phyloP scores from a whole-genome alignment of 2,329 filamentous ascomycete genomes.

The Diaporthe eres region DNA sequence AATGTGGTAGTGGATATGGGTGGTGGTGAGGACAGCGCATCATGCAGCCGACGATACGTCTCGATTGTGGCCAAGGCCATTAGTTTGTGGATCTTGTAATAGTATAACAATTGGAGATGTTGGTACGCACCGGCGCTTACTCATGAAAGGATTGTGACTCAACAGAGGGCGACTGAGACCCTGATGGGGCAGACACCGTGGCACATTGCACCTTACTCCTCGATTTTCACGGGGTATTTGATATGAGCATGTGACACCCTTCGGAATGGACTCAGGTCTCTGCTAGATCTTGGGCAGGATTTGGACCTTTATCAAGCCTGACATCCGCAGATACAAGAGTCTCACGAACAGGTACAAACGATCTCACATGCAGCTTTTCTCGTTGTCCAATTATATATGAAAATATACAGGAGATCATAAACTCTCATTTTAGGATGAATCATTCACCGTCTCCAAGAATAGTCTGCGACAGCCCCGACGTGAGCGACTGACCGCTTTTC shows the following conservation, averaged over 20 bases:
- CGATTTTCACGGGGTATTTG: not conserved
- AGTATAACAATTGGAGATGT: not conserved
- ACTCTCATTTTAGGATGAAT: not conserved
- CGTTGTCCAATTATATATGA: not conserved
- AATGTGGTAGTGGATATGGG: not conserved
- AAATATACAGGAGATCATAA: too few species aligned
- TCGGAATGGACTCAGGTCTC: not conserved
- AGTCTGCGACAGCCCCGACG: not conserved
- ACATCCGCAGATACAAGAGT: too few species aligned
- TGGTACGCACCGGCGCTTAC: not conserved
- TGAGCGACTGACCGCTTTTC: not conserved
- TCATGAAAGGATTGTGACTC: not conserved
- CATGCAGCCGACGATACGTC: not conserved
- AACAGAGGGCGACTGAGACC: too few species aligned
- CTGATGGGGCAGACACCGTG: not conserved
- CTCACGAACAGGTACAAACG: not conserved
- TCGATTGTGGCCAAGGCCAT: not conserved
- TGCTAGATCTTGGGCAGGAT: not conserved
- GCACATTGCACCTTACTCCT: not conserved
- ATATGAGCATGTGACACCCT: not conserved
- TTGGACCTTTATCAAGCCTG: not conserved
- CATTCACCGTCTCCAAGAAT: not conserved
- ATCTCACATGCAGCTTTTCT: too few species aligned
- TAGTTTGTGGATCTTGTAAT: not conserved
- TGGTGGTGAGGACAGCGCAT: not conserved